A percentile compares a stretch with the other conserved stretches of the same genome.
phyloP scores from a whole-genome alignment of 1,139 yeast genomes.

The Starmera stellimalicola region DNA sequence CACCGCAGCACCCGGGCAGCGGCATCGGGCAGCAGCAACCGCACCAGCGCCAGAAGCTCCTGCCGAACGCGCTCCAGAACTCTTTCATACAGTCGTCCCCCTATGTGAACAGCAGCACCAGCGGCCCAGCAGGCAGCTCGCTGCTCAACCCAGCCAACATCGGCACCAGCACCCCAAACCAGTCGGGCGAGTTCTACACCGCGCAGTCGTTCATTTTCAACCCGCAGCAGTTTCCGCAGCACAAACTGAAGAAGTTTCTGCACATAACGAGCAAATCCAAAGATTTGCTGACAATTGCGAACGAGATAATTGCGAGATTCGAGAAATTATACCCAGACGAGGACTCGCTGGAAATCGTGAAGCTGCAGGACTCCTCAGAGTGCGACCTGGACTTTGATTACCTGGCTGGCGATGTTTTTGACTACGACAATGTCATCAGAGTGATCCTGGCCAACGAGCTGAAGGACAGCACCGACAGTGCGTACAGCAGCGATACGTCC shows the following conservation, averaged over 20 bases:
- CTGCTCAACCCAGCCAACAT: slow-evolving; percentile 3
- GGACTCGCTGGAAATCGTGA: slow-evolving; percentile 39
- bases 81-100: slow-evolving; percentile 9
- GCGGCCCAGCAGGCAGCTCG: neutral
- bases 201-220: neutral
- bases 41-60: slow-evolving; percentile 3
- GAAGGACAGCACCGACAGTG: slow-evolving; percentile 11
- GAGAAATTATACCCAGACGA: slow-evolving; percentile 55
- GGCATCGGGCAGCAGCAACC: slow-evolving; percentile 9
- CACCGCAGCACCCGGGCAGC: no score
- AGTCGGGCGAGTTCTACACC: neutral
- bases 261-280: slow-evolving; percentile 45
- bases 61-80: neutral
- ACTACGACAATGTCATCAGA: slow-evolving; percentile 42
- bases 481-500: neutral
- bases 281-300: slow-evolving; percentile 36
- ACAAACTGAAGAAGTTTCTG: slow-evolving; percentile 38
- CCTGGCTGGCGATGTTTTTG: slow-evolving; percentile 51
- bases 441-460: slow-evolving; percentile 40
- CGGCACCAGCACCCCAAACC: slow-evolving; percentile 10
- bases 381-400: slow-evolving; percentile 79
- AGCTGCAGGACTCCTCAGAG: slow-evolving; percentile 52
- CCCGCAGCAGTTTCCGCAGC: slow-evolving; percentile 9
- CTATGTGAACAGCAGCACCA: slow-evolving; percentile 2
- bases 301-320: slow-evolving; percentile 43